Base-by-base conservation (phyloP, 768 basidiomycete species). In the Omphalotus guepiniiformis region DNA sequence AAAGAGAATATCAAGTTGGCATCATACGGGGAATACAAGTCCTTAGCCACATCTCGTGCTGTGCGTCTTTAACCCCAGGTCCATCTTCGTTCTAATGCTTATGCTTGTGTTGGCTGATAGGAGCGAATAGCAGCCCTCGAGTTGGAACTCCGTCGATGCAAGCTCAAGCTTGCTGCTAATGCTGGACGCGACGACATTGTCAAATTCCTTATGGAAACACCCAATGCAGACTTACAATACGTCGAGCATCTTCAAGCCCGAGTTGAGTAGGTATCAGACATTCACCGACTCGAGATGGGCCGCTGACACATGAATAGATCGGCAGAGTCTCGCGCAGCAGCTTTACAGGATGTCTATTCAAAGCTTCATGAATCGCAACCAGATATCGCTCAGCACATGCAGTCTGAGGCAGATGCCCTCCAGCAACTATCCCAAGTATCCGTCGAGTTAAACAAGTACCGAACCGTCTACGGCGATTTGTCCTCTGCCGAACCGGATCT, bases 161-260 rank as follows among this genome's bases (percentile, higher is more conserved):
- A 86, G 62, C 75, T 85, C 13, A 77, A 79, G 25, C 68, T 94
- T n/a, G 92, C 88, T 16, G 89, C 90, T 0, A 67, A 81, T 22
- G 71, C 77, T 1, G 82, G 84, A 5, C 75, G 86, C 19, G 79
- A 82, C 51, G 85, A 91, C 40, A 70, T 92, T 27, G 72, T 93
- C 63, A 66, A 67, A 4, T 90, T 91, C 61, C 75, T 94, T 53
- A 68, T 82, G 44, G 71, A 71, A 37, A 79, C 75, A 16, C 71
- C 76, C 36, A 66, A 74, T 4, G 77, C 80, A 15, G 75, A 82
- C 47, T 58, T 63, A 1, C 64, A 69, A 11, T 83, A 78, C 54
- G 69, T 83, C 2, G 69, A 75, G 16, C 62, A 71, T 40, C 56
- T 92, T 32, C 80, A 78, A 58, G 65, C 58, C 16, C 76, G 75